Conservation (phyloP, 805 yeast species). For the Naumovozyma castellii region DNA sequence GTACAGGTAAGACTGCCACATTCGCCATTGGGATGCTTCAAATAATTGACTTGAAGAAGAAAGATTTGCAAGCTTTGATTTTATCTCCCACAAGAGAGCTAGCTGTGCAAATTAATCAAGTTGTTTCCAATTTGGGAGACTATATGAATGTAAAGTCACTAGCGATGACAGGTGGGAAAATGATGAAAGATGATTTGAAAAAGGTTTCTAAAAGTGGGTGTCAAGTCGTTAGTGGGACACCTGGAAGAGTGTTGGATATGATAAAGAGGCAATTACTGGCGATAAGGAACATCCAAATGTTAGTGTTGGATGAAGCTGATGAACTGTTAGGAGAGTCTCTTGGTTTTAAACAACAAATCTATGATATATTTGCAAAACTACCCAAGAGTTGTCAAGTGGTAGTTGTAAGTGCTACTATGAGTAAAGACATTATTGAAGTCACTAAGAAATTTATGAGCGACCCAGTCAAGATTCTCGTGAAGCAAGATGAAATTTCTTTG, state of each 20-base stretch:
- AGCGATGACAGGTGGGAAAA: conserved; percentile 92
- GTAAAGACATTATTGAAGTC: conserved; percentile 81
- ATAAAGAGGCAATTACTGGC: conserved; percentile 70
- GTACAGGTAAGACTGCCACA: conserved; percentile 99
- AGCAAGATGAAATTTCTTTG: conserved; percentile 88
- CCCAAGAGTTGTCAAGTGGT: conserved; percentile 91
- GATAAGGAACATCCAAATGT: conserved; percentile 73
- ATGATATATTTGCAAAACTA: conserved; percentile 81
- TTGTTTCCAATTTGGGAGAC: conserved; percentile 76
- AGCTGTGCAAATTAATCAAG: conserved; percentile 87
- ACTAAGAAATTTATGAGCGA: conserved; percentile 90
- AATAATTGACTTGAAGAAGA: conserved; percentile 61
- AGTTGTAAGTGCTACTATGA: conserved; percentile 89
- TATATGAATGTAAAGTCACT: conserved; percentile 79
- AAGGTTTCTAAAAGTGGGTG: conserved; percentile 61
- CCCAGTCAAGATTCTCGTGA: conserved; percentile 89
- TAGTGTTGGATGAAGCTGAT: conserved; percentile 94
- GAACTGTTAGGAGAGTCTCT: conserved; percentile 75
- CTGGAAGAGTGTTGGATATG: conserved; percentile 91
- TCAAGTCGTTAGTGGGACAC: conserved; percentile 93
- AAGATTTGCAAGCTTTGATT: conserved; percentile 80
- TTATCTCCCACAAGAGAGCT: conserved; percentile 94
- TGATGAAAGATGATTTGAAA: conserved; percentile 71
- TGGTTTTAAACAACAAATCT: conserved; percentile 93
- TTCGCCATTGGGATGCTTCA: conserved; percentile 90